Conservation (phyloP, 768 basidiomycete species). For the Termitomyces sp. region DNA sequence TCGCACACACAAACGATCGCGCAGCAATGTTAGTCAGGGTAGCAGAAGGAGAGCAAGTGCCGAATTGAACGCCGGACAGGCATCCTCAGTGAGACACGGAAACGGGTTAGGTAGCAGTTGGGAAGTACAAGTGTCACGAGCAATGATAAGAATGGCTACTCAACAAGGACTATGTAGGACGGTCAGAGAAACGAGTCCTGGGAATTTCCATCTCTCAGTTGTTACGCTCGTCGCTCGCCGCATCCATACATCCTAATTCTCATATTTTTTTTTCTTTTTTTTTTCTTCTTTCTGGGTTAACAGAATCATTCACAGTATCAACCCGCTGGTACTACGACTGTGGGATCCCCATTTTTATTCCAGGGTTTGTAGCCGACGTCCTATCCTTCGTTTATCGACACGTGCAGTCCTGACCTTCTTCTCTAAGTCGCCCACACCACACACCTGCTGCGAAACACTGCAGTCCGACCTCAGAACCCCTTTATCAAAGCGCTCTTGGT, state of each 20-base stretch:
- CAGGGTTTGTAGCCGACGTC: conserved; percentile 23
- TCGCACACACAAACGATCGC: conserved; percentile 20
- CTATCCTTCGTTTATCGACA: conserved; percentile 3
- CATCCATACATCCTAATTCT: conserved; percentile 20
- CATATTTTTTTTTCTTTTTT: too few species aligned
- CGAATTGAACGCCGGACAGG: conserved; percentile 52
- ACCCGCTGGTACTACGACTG: conserved; percentile 18
- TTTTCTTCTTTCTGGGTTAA: conserved; percentile 16
- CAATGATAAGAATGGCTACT: conserved; percentile 47
- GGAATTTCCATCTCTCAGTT: conserved; percentile 19
- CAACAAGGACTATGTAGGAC: conserved; percentile 15
- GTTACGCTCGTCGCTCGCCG: conserved; percentile 19
- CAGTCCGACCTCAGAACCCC: conserved; percentile 9
- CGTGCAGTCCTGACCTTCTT: conserved; percentile 11
- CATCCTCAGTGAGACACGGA: conserved; percentile 22
- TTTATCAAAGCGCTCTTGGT: conserved; percentile 10
- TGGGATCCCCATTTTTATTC: conserved; percentile 35
- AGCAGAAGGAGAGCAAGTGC: conserved; percentile 48
- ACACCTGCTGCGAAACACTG: conserved; percentile 24
- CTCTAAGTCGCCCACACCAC: conserved; percentile 27
- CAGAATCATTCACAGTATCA: conserved; percentile 20
- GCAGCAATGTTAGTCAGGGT: conserved; percentile 26
- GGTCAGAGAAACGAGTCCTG: conserved; percentile 21
- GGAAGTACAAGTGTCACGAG: conserved; percentile 55
- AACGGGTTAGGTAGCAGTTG: conserved; percentile 35